Evolutionary conservation across 371 early-diverging fungal species (phyloP).

Genomic region (Apophysomyces variabilis): DNA sequence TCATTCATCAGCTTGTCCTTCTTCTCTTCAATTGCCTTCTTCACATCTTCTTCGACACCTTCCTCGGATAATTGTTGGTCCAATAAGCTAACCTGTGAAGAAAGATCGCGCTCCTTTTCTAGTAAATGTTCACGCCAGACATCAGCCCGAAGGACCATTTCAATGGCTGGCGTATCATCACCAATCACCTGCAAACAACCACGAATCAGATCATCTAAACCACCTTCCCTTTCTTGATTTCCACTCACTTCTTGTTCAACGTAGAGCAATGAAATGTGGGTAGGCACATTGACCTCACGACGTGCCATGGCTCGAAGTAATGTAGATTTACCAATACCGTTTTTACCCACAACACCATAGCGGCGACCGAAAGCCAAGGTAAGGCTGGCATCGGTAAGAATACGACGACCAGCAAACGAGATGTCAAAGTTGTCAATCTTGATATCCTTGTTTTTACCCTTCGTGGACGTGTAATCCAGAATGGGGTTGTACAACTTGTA

Average conservation of each 20-base stretch:
- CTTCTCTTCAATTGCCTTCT: slow-evolving; percentile 66
- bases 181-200: slow-evolving; percentile 74
- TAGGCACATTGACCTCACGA: slow-evolving; percentile 88
- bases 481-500: slow-evolving; percentile 81
- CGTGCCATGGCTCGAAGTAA: slow-evolving; percentile 91
- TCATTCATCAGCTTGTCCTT: slow-evolving; percentile 67
- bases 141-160: slow-evolving; percentile 93
- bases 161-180: slow-evolving; percentile 86
- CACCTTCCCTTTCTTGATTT: background rate
- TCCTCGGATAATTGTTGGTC: slow-evolving; percentile 41
- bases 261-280: slow-evolving; percentile 90
- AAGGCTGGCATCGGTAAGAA: slow-evolving; percentile 86
- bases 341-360: slow-evolving; percentile 97
- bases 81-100: slow-evolving; percentile 41
- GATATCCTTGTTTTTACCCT: slow-evolving; percentile 92
- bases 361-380: slow-evolving; percentile 89
- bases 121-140: slow-evolving; percentile 92
- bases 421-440: slow-evolving; percentile 96
- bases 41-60: slow-evolving; percentile 55
- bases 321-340: slow-evolving; percentile 99
- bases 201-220: background rate
- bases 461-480: slow-evolving; percentile 83
- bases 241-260: slow-evolving; percentile 94
- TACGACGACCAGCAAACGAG: slow-evolving; percentile 92
- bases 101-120: slow-evolving; percentile 78